Evolutionary conservation across 495 filamentous ascomycete species (phyloP), one percentile per base, ranked within the genome.

Genomic region (Xylaria castorea): DNA sequence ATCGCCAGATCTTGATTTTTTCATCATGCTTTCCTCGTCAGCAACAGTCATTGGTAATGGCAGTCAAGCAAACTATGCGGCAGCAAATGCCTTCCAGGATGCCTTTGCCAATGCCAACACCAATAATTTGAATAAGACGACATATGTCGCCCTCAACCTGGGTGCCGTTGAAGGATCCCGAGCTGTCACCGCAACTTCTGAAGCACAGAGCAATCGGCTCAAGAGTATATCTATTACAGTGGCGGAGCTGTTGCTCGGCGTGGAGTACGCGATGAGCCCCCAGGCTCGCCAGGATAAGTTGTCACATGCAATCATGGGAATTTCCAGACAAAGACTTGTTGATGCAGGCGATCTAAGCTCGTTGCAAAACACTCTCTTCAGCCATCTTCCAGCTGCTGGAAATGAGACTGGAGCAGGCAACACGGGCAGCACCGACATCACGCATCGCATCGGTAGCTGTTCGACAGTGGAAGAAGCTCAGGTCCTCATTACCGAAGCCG

Each of bases 51-150:
- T 88, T 27, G 89, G 88, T 1, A 83, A 76, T 62, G 70, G 77
- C 25, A 81, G 82, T 0, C 89, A 91, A 76, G 78, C 83, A 32
- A 85, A 86, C 40, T 90, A 90, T 73, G 80, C 85, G 6, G 86
- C 87, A 4, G 86, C 83, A 22, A 89, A 88, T 74, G 82, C 83
- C 18, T 89, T 85, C 75, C 78, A 85, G 8, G 87, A 85, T 57
- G 78, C 80, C 1, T 76, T 84, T 32, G 77, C 77, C 3, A 77
- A 76, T 20, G 71, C 73, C 42, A 66, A 32, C 34, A 25, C 11
- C 12, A 46, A 9, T 1, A 65, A 46, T 25, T 16, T 5, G 18
- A 55, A 51, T 32, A 20, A 32, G 18, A 72, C 70, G 5, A 57
- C 53, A 25, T 72, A 71, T 14, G 63, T 61, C 12, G 63, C 69